These are phyloP conservation scores for Tremella yokohamensis DNA, from an alignment of 768 basidiomycete genomes.

Conservation along the genomic window DNA sequence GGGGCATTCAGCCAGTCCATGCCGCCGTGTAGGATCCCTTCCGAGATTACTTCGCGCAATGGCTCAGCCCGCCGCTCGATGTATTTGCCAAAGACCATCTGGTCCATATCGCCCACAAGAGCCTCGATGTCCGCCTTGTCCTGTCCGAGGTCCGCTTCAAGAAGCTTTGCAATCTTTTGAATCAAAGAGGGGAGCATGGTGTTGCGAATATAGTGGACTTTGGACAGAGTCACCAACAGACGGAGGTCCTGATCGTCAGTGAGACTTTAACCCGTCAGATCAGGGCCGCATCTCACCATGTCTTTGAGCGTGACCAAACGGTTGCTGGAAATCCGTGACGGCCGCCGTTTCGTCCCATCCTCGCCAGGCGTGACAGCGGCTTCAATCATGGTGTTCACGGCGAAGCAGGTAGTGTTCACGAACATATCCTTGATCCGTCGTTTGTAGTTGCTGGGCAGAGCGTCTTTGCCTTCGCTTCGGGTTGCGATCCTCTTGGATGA, in stretches of 20 bases:
- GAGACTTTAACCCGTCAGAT: conserved; percentile 20
- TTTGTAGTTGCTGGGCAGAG: conserved; percentile 24
- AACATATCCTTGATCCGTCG: conserved; percentile 39
- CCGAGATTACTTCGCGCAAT: conserved; percentile 65
- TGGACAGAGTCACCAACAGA: conserved; percentile 81
- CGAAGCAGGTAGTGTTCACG: conserved; percentile 39
- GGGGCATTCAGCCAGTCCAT: conserved; percentile 95
- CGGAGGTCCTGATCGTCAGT: conserved; percentile 65
- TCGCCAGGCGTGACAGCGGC: conserved; percentile 17
- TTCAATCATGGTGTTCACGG: conserved; percentile 35
- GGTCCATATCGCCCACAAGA: conserved; percentile 78
- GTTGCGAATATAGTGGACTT: conserved; percentile 72
- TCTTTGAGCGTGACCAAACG: conserved; percentile 42
- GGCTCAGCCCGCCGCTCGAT: conserved; percentile 73
- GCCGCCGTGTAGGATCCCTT: conserved; percentile 70
- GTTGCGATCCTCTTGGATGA: conserved; percentile 29
- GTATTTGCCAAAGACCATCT: conserved; percentile 82
- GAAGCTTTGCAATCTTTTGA: conserved; percentile 69
- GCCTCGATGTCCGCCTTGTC: conserved; percentile 74
- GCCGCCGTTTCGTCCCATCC: conserved; percentile 10
- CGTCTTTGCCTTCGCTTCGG: conserved; percentile 27
- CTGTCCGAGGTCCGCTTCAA: conserved; percentile 66
- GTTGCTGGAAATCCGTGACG: conserved; percentile 52
- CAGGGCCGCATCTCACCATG: conserved; percentile 24
- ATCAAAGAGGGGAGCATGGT: conserved; percentile 73